These are phyloP conservation scores for Mallotus nudiflorus DNA, from an alignment of 345 rosid genomes.

Conservation along the genomic window DNA sequence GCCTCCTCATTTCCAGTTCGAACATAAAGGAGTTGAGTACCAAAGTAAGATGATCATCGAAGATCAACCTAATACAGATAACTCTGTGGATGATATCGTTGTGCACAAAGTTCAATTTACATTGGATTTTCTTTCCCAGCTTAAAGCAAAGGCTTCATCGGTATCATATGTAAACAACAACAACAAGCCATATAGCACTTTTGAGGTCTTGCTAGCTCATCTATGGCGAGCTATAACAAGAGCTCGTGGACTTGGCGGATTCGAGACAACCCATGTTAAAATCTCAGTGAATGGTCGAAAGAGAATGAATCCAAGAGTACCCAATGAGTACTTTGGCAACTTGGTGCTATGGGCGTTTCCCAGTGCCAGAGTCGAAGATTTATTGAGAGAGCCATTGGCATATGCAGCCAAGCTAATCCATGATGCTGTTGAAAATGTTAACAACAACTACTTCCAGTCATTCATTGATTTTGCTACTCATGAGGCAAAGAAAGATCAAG, in stretches of 20 bases:
- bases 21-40: slow-evolving; percentile 31
- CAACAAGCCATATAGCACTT: slow-evolving; percentile 24
- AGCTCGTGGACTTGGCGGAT: slow-evolving; percentile 21
- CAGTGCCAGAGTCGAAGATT: slow-evolving; percentile 22
- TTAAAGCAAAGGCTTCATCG: slow-evolving; percentile 25
- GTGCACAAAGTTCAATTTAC: slow-evolving; percentile 34
- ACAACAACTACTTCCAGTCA: slow-evolving; percentile 28
- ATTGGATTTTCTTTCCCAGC: slow-evolving; percentile 28
- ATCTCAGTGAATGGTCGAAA: slow-evolving; percentile 30
- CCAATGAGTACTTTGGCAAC: slow-evolving; percentile 42
- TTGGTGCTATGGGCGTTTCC: slow-evolving; percentile 40
- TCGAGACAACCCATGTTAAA: slow-evolving; percentile 22
- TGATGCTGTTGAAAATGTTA: slow-evolving; percentile 23
- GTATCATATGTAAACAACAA: background rate
- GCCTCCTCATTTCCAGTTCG: slow-evolving; percentile 23
- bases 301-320: slow-evolving; percentile 22
- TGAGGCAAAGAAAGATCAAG: background rate
- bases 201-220: slow-evolving; percentile 32
- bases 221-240: slow-evolving; percentile 33
- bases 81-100: slow-evolving; percentile 8
- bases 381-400: slow-evolving; percentile 17
- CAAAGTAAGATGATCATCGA: slow-evolving; percentile 13
- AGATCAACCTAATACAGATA: background rate
- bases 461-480: slow-evolving; percentile 28
- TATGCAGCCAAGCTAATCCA: slow-evolving; percentile 28